Evolutionary conservation across 805 yeast species (phyloP), one percentile per base, ranked within the genome.

Genomic region (Lipomyces yamanashiensis): DNA sequence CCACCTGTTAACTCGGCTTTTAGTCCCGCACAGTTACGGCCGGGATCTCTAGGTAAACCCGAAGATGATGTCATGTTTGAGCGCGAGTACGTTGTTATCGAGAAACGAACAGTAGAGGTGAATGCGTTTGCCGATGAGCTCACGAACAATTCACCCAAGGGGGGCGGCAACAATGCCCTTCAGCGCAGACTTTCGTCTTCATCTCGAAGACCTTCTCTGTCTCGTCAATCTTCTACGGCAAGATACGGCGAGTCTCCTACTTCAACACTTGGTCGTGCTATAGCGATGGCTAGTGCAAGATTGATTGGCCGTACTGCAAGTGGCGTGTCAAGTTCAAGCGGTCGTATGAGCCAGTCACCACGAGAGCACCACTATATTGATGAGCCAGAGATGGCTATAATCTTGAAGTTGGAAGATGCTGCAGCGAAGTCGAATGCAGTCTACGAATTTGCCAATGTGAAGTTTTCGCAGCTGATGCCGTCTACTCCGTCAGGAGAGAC

Each of bases 121-220:
- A 93, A 93, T 78, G 93, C 96, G 1, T 80, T 95, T 62, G 99
- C 99, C 2, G 98, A 93, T 75, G 97, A 92, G 74, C 78, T 93
- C 57, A 92, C 90, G 15, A 61, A 56, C 36, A 53, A 40, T 13
- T 57, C 69, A 21, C 68, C 69, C 19, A 62, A 59, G 49, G 37
- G 45, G 15, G 19, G 21, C 21, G 41, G 36, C 19, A 50, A 50
- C 34, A 58, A 47, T 9, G 50, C 59, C 13, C n/a, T 50, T 21
- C 61, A 59, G 21, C 65, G 68, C 23, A 58, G 68, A 12, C 17
- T 52, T 23, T 62, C 66, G 34, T 41, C 65, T 5, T 57, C 62
- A 7, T 53, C 66, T 47, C 58, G 59, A 2, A 23, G 19, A 23
- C 39, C 55, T 19, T 52, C 61, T 40, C 23, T 47, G 6, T 54